phyloP scores from a whole-genome alignment of 208 protist genomes.

The Leishmania guyanensis region DNA sequence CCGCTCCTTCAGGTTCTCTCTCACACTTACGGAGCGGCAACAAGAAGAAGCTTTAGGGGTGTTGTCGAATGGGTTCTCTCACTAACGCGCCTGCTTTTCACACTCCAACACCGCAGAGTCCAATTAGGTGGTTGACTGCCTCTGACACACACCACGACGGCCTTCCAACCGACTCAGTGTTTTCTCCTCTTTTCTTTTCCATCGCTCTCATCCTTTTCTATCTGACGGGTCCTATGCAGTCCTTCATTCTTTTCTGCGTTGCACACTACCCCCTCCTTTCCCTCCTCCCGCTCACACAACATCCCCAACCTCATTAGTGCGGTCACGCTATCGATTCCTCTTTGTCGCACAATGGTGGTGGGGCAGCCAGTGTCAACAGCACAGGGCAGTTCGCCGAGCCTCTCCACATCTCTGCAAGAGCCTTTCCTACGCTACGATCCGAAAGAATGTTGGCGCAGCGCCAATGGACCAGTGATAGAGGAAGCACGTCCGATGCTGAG shows the following conservation, averaged over 20 bases:
- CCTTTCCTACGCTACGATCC: slow-evolving; percentile 24
- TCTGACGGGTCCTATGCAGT: background rate
- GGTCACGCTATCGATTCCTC: background rate
- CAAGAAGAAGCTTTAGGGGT: background rate
- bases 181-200: background rate
- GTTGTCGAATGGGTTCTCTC: background rate
- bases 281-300: background rate
- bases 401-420: slow-evolving; percentile 12
- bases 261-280: background rate
- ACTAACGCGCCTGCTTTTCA: background rate
- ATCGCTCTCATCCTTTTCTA: background rate
- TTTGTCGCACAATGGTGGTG: slow-evolving; percentile 2
- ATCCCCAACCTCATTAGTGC: background rate
- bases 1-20: background rate
- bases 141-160: background rate
- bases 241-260: background rate
- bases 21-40: background rate
- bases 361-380: background rate
- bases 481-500: slow-evolving; percentile 21
- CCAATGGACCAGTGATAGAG: slow-evolving; percentile 4
- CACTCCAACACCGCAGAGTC: background rate
- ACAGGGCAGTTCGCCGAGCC: slow-evolving; percentile 12
- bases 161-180: background rate
- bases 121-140: background rate
- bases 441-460: background rate